Evolutionary conservation across 225 moss, liverwort and hornwort genomes (phyloP).

Genomic region (Polytrichum commune): DNA sequence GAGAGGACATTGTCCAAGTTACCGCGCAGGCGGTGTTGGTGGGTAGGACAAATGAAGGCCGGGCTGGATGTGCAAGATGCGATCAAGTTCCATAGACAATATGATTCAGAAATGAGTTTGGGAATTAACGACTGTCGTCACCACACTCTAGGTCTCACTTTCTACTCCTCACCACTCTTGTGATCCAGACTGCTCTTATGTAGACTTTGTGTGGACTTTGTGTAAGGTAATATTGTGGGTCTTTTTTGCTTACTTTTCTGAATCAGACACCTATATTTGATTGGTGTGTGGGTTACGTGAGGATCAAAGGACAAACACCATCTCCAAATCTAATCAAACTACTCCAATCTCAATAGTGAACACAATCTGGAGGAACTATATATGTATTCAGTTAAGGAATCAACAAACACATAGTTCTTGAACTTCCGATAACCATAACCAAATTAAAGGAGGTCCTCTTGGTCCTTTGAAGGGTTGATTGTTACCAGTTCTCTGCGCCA

Average conservation of each 20-base stretch:
- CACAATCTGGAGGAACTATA: background rate
- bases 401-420: background rate
- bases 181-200: too few relatives aligned
- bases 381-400: background rate
- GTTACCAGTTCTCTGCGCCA: background rate
- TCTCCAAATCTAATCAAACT: too few relatives aligned
- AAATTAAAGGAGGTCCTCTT: background rate
- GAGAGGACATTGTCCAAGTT: constrained; percentile 44
- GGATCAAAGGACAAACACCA: too few relatives aligned
- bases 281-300: too few relatives aligned
- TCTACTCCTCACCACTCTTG: too few relatives aligned
- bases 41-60: constrained; percentile 48
- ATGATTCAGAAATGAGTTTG: constrained; percentile 32
- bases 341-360: too few relatives aligned
- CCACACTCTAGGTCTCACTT: constrained; percentile 43
- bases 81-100: constrained; percentile 30
- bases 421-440: background rate
- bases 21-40: constrained; percentile 49
- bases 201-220: too few relatives aligned
- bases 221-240: too few relatives aligned
- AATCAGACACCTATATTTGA: too few relatives aligned
- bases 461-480: background rate
- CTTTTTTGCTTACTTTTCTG: too few relatives aligned
- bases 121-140: constrained; percentile 65
- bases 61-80: constrained; percentile 44